phyloP scores from a whole-genome alignment of 2,329 filamentous ascomycete species.

The Colletotrichum zoysiae region DNA sequence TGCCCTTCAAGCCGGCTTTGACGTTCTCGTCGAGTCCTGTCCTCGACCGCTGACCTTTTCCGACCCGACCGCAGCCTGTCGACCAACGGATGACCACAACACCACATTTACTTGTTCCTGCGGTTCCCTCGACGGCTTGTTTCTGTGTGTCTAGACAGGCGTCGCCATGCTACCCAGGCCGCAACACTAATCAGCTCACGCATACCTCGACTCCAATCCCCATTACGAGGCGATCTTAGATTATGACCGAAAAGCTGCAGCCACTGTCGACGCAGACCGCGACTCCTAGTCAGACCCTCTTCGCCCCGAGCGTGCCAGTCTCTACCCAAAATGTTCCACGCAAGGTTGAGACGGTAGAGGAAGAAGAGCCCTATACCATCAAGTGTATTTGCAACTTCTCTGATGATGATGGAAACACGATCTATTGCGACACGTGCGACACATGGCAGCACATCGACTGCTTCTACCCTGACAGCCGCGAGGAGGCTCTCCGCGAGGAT shows the following conservation, averaged over 20 bases:
- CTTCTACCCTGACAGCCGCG: slow-evolving; percentile 84
- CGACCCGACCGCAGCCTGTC: slow-evolving; percentile 19
- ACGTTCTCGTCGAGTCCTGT: slow-evolving; percentile 25
- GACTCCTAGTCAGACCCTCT: slow-evolving; percentile 65
- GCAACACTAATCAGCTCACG: slow-evolving; percentile 62
- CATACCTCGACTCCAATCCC: slow-evolving; percentile 51
- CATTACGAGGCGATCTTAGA: slow-evolving; percentile 63
- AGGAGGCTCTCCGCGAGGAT: slow-evolving; percentile 77
- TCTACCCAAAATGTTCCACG: slow-evolving; percentile 57
- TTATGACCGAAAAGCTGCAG: slow-evolving; percentile 72
- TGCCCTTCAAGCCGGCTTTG: slow-evolving; percentile 17
- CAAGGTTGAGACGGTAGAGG: slow-evolving; percentile 68
- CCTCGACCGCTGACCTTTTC: slow-evolving; percentile 14
- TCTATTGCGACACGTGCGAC: slow-evolving; percentile 95
- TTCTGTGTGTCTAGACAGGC: slow-evolving; percentile 58
- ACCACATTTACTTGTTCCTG: slow-evolving; percentile 23
- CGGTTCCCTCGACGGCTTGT: slow-evolving; percentile 20
- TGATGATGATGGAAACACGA: slow-evolving; percentile 97
- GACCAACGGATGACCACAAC: slow-evolving; percentile 39
- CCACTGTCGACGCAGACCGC: slow-evolving; percentile 67
- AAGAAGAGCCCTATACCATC: slow-evolving; percentile 91
- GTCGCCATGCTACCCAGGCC: slow-evolving; percentile 71
- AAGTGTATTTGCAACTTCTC: slow-evolving; percentile 96
- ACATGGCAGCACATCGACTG: slow-evolving; percentile 99
- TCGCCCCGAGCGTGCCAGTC: slow-evolving; percentile 55